Evolutionary conservation across 345 rosid genomes (phyloP).

Genomic region (Aquilaria yunnanensis): DNA sequence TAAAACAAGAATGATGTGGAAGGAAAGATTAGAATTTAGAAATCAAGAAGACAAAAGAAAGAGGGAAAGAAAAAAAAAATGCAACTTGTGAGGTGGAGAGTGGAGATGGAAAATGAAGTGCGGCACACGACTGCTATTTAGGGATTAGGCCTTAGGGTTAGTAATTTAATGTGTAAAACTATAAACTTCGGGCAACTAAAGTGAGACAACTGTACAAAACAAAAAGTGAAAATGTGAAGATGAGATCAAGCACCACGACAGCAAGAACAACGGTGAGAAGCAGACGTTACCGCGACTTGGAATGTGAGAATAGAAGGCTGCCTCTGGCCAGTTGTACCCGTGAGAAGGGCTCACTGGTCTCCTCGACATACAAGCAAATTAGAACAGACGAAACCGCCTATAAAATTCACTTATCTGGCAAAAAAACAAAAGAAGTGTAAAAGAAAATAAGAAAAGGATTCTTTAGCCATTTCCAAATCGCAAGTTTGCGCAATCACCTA

Average conservation of each 20-base stretch:
- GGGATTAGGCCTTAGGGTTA: no score
- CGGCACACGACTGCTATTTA: no score
- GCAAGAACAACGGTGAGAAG: slow-evolving; percentile 21
- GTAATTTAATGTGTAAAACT: no score
- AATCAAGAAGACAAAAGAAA: neutral
- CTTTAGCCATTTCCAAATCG: no score
- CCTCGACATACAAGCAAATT: slow-evolving; percentile 24
- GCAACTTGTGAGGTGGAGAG: neutral
- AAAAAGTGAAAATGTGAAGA: neutral
- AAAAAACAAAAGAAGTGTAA: no score
- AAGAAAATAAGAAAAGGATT: no score
- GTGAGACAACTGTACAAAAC: neutral
- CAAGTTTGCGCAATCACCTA: no score
- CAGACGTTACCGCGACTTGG: slow-evolving; percentile 28
- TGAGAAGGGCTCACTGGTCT: slow-evolving; percentile 27
- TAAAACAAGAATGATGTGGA: no score
- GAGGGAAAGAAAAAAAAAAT: slow-evolving; percentile 19
- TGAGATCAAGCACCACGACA: slow-evolving; percentile 18
- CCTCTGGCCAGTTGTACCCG: slow-evolving; percentile 21
- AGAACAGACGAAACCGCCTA: neutral
- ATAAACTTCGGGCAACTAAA: neutral
- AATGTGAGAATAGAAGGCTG: slow-evolving; percentile 13
- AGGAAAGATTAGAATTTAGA: no score
- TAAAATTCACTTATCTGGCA: neutral
- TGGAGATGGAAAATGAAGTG: no score